A percentile compares a stretch with the other conserved stretches of the same genome.
Evolutionary conservation across 164 flowering plant species (phyloP).

Genomic region (Euptelea pleiosperma): DNA sequence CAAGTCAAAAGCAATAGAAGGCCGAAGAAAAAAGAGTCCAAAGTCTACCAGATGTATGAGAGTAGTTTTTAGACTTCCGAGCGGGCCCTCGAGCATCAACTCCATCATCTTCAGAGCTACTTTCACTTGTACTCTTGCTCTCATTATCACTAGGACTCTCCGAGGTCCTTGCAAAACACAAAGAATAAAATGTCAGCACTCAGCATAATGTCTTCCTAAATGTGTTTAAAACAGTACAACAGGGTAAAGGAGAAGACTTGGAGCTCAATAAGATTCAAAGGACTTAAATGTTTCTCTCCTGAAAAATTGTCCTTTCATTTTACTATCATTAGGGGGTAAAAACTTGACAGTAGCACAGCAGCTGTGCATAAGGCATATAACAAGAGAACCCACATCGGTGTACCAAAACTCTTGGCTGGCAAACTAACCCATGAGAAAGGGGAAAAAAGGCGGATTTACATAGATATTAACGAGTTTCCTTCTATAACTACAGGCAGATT

Average conservation of each 20-base stretch:
- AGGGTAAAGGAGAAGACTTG: background rate
- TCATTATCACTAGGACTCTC: conserved; percentile 53
- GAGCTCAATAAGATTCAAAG: background rate
- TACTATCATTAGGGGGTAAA: background rate
- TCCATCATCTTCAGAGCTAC: conserved; percentile 42
- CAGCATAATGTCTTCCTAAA: no score
- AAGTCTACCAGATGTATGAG: conserved; percentile 25
- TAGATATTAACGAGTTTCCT: no score
- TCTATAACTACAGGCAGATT: no score
- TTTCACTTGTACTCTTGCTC: conserved; percentile 41
- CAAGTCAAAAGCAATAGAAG: background rate
- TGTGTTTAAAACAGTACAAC: no score
- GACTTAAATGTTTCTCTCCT: background rate
- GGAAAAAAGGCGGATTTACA: no score
- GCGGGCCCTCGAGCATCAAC: conserved; percentile 31
- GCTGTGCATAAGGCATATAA: background rate
- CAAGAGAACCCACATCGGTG: background rate
- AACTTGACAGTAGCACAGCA: conserved; percentile 1
- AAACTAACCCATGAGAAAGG: no score
- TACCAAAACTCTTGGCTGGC: no score
- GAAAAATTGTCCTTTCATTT: conserved; percentile 1
- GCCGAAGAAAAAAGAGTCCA: background rate
- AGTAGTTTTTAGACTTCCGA: conserved; percentile 34
- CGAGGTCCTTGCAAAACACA: conserved; percentile 35
- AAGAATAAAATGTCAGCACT: no score